These are phyloP conservation scores for Endothia cerciana DNA, from an alignment of 2,329 filamentous ascomycete genomes.

Conservation along the genomic window DNA sequence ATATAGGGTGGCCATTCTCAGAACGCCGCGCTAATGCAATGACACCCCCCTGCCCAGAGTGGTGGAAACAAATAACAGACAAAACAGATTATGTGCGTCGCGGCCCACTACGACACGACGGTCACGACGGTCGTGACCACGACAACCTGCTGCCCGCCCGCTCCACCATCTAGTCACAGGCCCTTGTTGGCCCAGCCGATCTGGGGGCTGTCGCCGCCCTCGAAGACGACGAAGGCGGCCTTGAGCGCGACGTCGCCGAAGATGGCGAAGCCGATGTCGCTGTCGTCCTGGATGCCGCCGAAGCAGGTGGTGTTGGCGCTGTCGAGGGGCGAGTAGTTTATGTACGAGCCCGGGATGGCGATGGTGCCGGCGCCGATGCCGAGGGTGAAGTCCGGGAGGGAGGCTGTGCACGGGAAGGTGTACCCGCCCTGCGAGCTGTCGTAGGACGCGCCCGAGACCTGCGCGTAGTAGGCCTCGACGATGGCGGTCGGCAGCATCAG, in stretches of 20 bases:
- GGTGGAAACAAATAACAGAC: not conserved
- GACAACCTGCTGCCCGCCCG: slow-evolving; percentile 18
- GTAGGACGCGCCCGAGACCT: slow-evolving; percentile 49
- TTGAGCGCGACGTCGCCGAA: slow-evolving; percentile 40
- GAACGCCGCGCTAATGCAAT: slow-evolving; percentile 9
- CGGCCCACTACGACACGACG: slow-evolving; percentile 9
- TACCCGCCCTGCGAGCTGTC: slow-evolving; percentile 44
- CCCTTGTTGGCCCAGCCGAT: slow-evolving; percentile 46
- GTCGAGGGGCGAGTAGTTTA: slow-evolving; percentile 40
- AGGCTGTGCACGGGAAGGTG: slow-evolving; percentile 43
- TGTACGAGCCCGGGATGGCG: slow-evolving; percentile 42
- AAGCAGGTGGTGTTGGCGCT: slow-evolving; percentile 38
- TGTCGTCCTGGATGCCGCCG: slow-evolving; percentile 40
- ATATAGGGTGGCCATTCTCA: not conserved
- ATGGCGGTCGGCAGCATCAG: slow-evolving; percentile 53
- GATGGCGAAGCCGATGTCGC: slow-evolving; percentile 36
- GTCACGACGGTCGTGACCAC: slow-evolving; percentile 23
- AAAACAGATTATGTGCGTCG: no score
- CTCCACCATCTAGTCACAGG: slow-evolving; percentile 25
- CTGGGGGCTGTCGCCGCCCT: slow-evolving; percentile 40
- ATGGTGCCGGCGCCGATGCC: slow-evolving; percentile 40
- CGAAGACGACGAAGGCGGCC: slow-evolving; percentile 40
- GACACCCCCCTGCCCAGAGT: not conserved
- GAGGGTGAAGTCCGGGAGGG: slow-evolving; percentile 42
- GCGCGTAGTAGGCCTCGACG: slow-evolving; percentile 54